phyloP scores from a whole-genome alignment of 371 early-diverging fungal species.

The Mucor saturninus region DNA sequence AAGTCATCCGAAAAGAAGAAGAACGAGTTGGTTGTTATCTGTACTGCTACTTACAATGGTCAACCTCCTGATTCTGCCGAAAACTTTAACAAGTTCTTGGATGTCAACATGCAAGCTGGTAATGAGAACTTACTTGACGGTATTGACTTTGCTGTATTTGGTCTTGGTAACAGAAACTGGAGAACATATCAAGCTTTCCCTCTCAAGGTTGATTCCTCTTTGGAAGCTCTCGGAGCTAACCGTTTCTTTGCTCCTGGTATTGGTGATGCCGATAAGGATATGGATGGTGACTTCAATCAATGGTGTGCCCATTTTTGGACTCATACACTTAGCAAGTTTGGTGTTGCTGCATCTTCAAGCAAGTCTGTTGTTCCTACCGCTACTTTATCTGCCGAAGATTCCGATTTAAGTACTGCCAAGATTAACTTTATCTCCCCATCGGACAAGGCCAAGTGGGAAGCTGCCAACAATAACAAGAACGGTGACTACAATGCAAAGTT shows the following conservation, averaged over 20 bases:
- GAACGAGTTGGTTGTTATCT: conserved; percentile 49
- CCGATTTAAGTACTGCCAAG: conserved; percentile 18
- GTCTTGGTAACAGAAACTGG: conserved; percentile 66
- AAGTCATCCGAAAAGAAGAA: conserved; percentile 11
- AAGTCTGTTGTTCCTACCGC: conserved; percentile 46
- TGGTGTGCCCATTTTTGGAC: conserved; percentile 58
- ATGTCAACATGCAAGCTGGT: conserved; percentile 30
- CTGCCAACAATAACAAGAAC: conserved; percentile 33
- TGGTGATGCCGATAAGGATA: conserved; percentile 59
- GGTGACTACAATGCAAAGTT: conserved; percentile 35
- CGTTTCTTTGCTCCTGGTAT: conserved; percentile 49
- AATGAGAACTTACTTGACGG: conserved; percentile 35
- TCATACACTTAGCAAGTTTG: conserved; percentile 33
- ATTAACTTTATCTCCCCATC: conserved; percentile 33
- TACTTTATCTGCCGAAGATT: conserved; percentile 11
- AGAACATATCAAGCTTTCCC: conserved; percentile 65
- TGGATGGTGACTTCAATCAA: conserved; percentile 53
- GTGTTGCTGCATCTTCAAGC: conserved; percentile 35
- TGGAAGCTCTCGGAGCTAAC: conserved; percentile 56
- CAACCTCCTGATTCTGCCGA: conserved; percentile 63
- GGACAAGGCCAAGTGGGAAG: conserved; percentile 34
- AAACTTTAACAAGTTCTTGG: conserved; percentile 54
- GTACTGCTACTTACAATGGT: conserved; percentile 63
- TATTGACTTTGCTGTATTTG: conserved; percentile 57
- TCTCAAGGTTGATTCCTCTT: conserved; percentile 33